Percentiles rank a stretch among this genome's conserved stretches.
These are phyloP conservation scores for Clitocybe nebularis DNA, from an alignment of 1,284 basidiomycete species.

Conservation along the genomic window DNA sequence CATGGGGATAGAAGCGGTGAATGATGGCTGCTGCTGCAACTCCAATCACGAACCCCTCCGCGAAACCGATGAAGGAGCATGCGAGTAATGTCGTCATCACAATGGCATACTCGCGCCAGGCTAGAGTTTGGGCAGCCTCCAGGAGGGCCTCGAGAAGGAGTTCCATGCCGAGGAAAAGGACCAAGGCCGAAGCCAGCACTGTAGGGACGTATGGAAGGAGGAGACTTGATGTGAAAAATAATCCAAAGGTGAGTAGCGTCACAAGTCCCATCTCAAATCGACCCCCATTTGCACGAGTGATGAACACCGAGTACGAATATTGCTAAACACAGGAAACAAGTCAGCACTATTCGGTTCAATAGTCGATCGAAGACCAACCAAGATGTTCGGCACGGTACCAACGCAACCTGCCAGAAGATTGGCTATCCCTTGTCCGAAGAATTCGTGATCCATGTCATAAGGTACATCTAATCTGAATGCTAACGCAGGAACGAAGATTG, in stretches of 20 bases:
- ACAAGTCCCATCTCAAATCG: conserved; percentile 19
- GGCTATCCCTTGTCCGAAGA: conserved; percentile 19
- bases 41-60: conserved; percentile 22
- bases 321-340: conserved; percentile 4
- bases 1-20: conserved; percentile 18
- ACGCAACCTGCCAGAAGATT: conserved; percentile 20
- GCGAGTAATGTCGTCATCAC: conserved; percentile 18
- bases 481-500: conserved; percentile 21
- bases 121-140: conserved; percentile 20
- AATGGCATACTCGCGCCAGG: conserved; percentile 17
- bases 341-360: background rate
- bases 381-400: conserved; percentile 20
- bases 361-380: conserved; percentile 11
- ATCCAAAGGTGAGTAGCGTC: conserved; percentile 13
- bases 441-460: conserved; percentile 23
- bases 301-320: conserved; percentile 20
- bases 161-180: conserved; percentile 22
- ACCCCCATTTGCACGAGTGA: conserved; percentile 20
- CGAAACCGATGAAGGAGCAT: conserved; percentile 22
- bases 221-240: conserved; percentile 18
- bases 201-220: conserved; percentile 21
- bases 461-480: conserved; percentile 21
- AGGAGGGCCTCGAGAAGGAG: conserved; percentile 19
- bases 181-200: conserved; percentile 18
- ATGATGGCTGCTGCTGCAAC: conserved; percentile 18